phyloP scores from a whole-genome alignment of 352 stramenopile genomes.

The Globisporangium cystogenes region DNA sequence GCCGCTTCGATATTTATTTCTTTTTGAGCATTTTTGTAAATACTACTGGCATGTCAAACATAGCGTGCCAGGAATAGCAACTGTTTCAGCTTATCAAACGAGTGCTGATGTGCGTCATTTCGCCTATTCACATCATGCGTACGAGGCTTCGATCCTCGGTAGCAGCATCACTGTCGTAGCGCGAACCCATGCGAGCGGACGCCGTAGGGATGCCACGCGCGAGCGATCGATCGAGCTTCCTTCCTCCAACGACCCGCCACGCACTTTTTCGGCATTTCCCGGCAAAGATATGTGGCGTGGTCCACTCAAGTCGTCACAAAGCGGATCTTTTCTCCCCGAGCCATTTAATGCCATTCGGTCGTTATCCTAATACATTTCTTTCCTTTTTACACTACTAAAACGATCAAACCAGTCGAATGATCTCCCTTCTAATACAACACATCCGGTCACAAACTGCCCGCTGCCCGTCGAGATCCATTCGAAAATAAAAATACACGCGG shows the following conservation, averaged over 20 bases:
- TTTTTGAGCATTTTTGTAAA: no score
- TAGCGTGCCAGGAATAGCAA: no score
- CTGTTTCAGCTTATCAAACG: no score
- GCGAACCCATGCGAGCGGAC: no score
- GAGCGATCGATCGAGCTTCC: neutral
- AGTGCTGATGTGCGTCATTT: no score
- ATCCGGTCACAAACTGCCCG: neutral
- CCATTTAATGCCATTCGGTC: no score
- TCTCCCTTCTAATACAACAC: neutral
- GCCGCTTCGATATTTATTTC: neutral
- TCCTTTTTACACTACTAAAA: neutral
- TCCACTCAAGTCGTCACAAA: neutral
- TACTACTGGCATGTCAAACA: no score
- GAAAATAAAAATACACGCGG: constrained; percentile 10
- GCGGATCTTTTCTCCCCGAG: neutral
- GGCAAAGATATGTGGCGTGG: neutral
- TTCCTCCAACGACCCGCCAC: neutral
- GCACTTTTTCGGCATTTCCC: no score
- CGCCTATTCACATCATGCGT: no score
- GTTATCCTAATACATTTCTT: neutral
- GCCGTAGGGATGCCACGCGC: neutral
- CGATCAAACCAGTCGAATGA: neutral
- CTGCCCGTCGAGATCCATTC: constrained; percentile 5
- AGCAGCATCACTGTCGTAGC: no score
- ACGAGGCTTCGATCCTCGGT: no score